Evolutionary conservation across 176 grass and related monocot species (phyloP).

Genomic region (Metroxylon sagu): DNA sequence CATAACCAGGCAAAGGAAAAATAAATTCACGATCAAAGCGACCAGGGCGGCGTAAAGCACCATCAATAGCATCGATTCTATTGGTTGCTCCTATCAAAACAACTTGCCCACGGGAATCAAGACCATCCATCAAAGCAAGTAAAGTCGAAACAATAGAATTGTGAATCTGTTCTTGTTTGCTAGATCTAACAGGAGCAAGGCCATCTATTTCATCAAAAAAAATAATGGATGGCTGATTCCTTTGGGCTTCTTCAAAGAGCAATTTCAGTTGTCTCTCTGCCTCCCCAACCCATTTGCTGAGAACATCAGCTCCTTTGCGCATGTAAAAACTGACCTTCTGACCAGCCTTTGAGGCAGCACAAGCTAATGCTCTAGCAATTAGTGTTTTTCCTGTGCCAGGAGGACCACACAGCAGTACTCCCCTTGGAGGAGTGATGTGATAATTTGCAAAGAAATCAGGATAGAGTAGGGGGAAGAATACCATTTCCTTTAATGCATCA

Average conservation of each 20-base stretch:
- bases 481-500: constrained; percentile 98
- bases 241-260: constrained; percentile 99
- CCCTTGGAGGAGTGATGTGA: constrained; percentile 96
- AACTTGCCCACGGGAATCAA: constrained; percentile 98
- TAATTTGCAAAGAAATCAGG: constrained; percentile 99
- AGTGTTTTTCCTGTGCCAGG: constrained; percentile 96
- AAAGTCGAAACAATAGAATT: constrained; percentile 99
- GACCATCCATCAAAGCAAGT: constrained; percentile 98
- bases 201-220: constrained; percentile 99
- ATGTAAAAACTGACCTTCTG: constrained; percentile 99
- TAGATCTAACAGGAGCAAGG: constrained; percentile 96
- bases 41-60: constrained; percentile 88
- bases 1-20: constrained; percentile 94
- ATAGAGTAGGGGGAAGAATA: constrained; percentile 95
- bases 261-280: constrained; percentile 97
- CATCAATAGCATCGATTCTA: constrained; percentile 98
- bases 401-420: constrained; percentile 94
- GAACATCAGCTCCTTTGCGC: constrained; percentile 99
- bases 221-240: constrained; percentile 97
- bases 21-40: constrained; percentile 96
- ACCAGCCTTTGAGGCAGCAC: constrained; percentile 85
- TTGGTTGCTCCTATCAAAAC: constrained; percentile 99
- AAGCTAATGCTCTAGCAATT: constrained; percentile 97
- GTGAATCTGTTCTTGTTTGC: constrained; percentile 99
- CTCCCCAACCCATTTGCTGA: constrained; percentile 99